Conservation (phyloP, 1,284 basidiomycete genomes). For the Ustilago esculenta region DNA sequence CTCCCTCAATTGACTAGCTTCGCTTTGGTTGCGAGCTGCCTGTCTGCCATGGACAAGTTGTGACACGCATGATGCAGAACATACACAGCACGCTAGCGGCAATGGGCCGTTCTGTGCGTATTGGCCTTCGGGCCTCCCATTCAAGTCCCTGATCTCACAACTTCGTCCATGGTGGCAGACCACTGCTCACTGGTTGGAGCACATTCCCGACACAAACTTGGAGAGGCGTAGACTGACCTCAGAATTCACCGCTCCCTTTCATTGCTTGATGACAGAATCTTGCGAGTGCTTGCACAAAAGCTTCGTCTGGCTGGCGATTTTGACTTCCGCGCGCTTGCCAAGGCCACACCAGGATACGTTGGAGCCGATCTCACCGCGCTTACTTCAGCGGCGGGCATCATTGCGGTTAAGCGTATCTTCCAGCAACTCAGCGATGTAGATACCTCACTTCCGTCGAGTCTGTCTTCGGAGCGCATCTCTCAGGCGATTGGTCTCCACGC, state of each 20-base stretch:
- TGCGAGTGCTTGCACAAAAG: slow-evolving; percentile 60
- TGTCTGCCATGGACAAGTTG: slow-evolving; percentile 4
- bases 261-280: slow-evolving; percentile 39
- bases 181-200: not conserved
- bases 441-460: slow-evolving; percentile 43
- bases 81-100: slow-evolving; percentile 48
- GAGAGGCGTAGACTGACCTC: slow-evolving; percentile 14
- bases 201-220: not conserved
- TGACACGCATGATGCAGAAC: slow-evolving; percentile 43
- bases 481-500: slow-evolving; percentile 36
- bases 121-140: slow-evolving; percentile 55
- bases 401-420: slow-evolving; percentile 96
- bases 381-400: slow-evolving; percentile 91
- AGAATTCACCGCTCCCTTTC: not conserved
- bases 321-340: slow-evolving; percentile 82
- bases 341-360: slow-evolving; percentile 94
- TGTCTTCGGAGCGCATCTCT: slow-evolving; percentile 28
- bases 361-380: slow-evolving; percentile 91
- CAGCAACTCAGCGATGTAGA: slow-evolving; percentile 71
- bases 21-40: not conserved
- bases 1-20: not conserved
- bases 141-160: slow-evolving; percentile 51
- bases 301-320: slow-evolving; percentile 76
- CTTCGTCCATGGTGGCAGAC: slow-evolving; percentile 3
- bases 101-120: slow-evolving; percentile 47